Conservation (phyloP, 2,329 filamentous ascomycete genomes). For the Thermothelomyces thermophilus region DNA sequence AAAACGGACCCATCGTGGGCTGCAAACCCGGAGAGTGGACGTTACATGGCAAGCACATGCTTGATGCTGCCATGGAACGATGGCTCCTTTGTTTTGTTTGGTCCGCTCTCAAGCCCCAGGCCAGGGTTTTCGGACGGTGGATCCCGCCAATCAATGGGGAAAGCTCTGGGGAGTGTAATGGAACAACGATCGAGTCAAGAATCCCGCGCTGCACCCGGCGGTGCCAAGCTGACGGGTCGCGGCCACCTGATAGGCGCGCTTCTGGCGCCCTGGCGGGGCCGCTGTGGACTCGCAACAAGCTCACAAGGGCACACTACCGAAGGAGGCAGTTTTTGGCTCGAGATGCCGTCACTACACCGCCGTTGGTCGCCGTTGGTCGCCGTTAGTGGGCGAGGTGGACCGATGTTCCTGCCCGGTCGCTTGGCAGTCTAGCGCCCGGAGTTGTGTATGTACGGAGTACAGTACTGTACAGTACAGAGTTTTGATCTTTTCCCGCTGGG, state of each 20-base stretch:
- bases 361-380: background rate
- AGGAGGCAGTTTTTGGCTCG: conserved; percentile 11
- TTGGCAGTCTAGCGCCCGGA: no score
- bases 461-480: no score
- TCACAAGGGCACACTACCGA: conserved; percentile 8
- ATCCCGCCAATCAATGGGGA: conserved; percentile 11
- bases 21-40: background rate
- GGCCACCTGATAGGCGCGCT: conserved; percentile 11
- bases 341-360: conserved; percentile 6
- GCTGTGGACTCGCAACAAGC: background rate
- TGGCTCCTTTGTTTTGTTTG: background rate
- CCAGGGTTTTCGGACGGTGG: background rate
- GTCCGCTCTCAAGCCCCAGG: no score
- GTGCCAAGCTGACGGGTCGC: background rate
- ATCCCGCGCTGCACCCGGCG: background rate
- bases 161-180: background rate
- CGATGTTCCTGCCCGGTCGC: no score
- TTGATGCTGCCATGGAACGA: background rate
- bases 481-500: no score
- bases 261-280: background rate
- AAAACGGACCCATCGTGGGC: background rate
- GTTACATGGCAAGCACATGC: conserved; percentile 9
- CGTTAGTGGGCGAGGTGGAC: no score
- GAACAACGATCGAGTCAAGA: background rate
- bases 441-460: no score